These are phyloP conservation scores for Fraxinus americana DNA, from an alignment of 257 asterid genomes.

Conservation along the genomic window DNA sequence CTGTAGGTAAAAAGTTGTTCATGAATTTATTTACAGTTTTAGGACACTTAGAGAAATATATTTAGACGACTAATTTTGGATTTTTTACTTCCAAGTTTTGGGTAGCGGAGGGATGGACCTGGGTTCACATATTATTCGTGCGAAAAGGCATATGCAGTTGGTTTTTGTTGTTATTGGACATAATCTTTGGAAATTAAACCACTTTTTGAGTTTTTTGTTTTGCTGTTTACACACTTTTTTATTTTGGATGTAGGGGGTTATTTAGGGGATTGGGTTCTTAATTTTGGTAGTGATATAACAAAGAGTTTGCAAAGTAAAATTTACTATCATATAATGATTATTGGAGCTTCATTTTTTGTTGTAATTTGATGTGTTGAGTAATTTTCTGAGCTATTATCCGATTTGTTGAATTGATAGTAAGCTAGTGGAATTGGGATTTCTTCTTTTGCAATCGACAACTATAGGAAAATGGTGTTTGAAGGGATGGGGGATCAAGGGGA, in stretches of 20 bases:
- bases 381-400: neutral
- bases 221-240: neutral
- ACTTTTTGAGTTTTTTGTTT: no score
- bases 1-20: constrained; percentile 44
- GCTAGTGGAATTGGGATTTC: neutral
- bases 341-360: no score
- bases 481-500: neutral
- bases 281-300: neutral
- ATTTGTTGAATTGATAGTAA: neutral
- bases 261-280: neutral
- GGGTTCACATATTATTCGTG: neutral
- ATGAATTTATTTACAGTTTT: neutral
- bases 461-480: neutral
- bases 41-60: neutral
- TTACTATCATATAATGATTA: neutral
- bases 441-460: neutral
- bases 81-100: neutral
- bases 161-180: no score
- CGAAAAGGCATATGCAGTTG: neutral
- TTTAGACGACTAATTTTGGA: no score
- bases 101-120: neutral
- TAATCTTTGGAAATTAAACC: neutral
- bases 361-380: neutral
- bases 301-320: neutral
- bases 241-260: neutral